Conservation (phyloP, 106 monocot species). For the Acorus gramineus region DNA sequence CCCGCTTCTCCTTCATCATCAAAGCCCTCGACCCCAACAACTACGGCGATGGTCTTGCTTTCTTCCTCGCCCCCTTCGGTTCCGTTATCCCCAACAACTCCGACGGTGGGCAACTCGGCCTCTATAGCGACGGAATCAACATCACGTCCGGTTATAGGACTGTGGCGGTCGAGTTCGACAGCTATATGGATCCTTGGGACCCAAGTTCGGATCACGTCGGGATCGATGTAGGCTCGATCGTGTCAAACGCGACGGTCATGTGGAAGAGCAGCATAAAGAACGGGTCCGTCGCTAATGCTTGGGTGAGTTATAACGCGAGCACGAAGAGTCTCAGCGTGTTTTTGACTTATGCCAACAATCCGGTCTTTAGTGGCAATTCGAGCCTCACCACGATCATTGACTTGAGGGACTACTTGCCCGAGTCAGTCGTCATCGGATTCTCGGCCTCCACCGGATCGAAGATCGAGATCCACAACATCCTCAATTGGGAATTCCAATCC, state of each 20-base stretch:
- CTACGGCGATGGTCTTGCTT: constrained; percentile 63
- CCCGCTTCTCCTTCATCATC: constrained; percentile 62
- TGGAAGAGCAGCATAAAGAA: constrained; percentile 33
- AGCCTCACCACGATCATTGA: constrained; percentile 28
- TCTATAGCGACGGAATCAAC: constrained; percentile 16
- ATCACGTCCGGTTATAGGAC: neutral
- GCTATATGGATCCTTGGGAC: constrained; percentile 42
- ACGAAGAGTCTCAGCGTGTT: constrained; percentile 33
- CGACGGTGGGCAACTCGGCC: constrained; percentile 34
- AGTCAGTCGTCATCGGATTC: constrained; percentile 48
- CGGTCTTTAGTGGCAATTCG: constrained; percentile 2
- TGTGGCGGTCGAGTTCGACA: constrained; percentile 70
- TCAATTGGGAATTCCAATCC: constrained; percentile 57
- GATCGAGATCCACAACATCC: constrained; percentile 37
- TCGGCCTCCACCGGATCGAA: constrained; percentile 40
- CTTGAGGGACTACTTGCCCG: constrained; percentile 33
- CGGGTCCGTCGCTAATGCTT: constrained; percentile 25
- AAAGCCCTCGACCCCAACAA: constrained; percentile 1
- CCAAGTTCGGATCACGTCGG: constrained; percentile 42
- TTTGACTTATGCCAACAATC: constrained; percentile 23
- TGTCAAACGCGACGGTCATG: constrained; percentile 9
- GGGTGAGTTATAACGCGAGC: constrained; percentile 32
- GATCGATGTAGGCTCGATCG: constrained; percentile 38
- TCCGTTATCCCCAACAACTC: constrained; percentile 29
- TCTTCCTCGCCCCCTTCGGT: constrained; percentile 49